Evolutionary conservation across 768 basidiomycete genomes (phyloP).

Genomic region (Tylopilus cervinicoccineus): DNA sequence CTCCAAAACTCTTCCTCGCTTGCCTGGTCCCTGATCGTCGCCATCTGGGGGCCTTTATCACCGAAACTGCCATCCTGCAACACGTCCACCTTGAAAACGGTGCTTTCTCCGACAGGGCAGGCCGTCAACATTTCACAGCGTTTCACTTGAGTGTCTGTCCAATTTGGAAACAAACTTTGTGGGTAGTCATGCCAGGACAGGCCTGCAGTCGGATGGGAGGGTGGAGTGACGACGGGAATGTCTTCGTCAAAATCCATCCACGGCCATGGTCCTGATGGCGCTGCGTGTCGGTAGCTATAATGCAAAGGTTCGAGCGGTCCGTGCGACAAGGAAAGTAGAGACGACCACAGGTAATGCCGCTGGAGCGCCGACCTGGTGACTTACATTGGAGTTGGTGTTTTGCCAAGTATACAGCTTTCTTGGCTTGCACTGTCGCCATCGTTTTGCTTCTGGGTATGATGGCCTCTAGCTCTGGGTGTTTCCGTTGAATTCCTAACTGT

Average conservation of each 20-base stretch:
- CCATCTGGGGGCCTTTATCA: background rate
- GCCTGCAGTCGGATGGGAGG: background rate
- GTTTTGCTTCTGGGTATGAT: background rate
- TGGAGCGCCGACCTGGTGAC: background rate
- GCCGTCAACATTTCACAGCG: conserved; percentile 30
- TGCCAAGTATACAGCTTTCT: conserved; percentile 3
- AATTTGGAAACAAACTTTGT: conserved; percentile 28
- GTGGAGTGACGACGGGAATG: conserved; percentile 1
- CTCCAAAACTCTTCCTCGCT: conserved; percentile 34
- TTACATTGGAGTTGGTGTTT: conserved; percentile 23
- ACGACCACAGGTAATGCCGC: background rate
- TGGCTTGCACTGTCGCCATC: background rate
- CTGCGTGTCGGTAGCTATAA: conserved; percentile 34
- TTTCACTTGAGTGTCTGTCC: conserved; percentile 29
- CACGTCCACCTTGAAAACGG: conserved; percentile 26
- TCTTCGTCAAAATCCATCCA: conserved; percentile 38
- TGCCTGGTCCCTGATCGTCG: conserved; percentile 2
- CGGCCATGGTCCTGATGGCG: conserved; percentile 41
- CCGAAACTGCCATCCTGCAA: conserved; percentile 9
- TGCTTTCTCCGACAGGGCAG: conserved; percentile 12
- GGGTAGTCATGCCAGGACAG: conserved; percentile 28
- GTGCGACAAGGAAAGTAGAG: background rate
- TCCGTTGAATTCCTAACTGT: background rate
- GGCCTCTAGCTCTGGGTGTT: background rate
- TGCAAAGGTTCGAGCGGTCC: background rate